Evolutionary conservation across 2,329 filamentous ascomycete genomes (phyloP).

Genomic region (Colletotrichum abscissum): DNA sequence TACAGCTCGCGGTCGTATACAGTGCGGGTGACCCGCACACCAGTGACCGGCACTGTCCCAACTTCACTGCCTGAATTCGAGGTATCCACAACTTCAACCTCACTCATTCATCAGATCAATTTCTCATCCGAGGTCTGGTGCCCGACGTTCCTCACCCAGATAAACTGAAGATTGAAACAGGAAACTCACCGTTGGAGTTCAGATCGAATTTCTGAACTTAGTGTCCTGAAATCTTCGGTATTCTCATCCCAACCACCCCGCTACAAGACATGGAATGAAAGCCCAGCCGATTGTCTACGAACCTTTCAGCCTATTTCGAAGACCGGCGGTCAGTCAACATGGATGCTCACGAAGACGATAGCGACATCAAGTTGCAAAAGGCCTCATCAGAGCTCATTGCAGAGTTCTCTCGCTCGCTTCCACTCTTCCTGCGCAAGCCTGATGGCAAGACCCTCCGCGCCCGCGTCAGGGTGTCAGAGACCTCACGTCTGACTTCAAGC

Average conservation of each 20-base stretch:
- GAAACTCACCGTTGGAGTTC: background rate
- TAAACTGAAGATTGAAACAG: background rate
- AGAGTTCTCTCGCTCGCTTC: constrained; percentile 67
- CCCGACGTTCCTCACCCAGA: background rate
- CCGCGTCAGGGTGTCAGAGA: constrained; percentile 62
- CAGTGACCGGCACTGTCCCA: background rate
- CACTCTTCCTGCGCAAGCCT: constrained; percentile 63
- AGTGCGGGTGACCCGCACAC: no score
- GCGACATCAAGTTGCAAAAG: constrained; percentile 72
- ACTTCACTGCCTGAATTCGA: background rate
- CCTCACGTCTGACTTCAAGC: constrained; percentile 57
- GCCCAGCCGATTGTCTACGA: background rate
- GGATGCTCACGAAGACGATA: constrained; percentile 70
- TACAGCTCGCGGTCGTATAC: background rate
- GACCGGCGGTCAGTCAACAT: constrained; percentile 48
- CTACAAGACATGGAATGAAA: background rate
- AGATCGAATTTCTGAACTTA: no score
- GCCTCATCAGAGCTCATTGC: constrained; percentile 68
- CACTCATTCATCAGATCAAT: background rate
- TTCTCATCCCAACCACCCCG: background rate
- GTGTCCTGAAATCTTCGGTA: background rate
- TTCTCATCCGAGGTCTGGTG: background rate
- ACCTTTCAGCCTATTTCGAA: background rate
- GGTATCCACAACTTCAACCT: background rate
- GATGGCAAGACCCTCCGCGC: constrained; percentile 59